Conservation (phyloP, 116 monocot species). For the Thalassia testudinum region DNA sequence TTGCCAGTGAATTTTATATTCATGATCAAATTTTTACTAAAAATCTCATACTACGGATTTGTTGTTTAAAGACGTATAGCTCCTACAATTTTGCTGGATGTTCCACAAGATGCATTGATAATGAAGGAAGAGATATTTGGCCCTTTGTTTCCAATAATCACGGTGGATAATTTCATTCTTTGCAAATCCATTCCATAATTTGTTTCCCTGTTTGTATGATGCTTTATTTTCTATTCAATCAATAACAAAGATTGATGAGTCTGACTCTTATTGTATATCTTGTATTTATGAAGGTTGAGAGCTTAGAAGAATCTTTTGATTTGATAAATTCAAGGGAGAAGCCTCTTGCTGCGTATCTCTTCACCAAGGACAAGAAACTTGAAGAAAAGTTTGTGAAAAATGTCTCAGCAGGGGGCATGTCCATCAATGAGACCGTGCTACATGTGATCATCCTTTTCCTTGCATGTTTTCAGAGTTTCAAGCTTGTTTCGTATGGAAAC, state of each 20-base stretch:
- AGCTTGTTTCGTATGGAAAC: too few relatives aligned
- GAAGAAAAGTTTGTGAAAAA: conserved; percentile 48
- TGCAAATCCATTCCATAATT: too few relatives aligned
- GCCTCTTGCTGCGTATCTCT: conserved; percentile 88
- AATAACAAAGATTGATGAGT: background rate
- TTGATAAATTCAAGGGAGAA: conserved; percentile 63
- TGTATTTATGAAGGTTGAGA: conserved; percentile 46
- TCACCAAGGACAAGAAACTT: conserved; percentile 77
- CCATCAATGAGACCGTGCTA: conserved; percentile 53
- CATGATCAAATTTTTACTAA: too few relatives aligned
- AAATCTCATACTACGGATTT: background rate
- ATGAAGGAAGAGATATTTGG: conserved; percentile 94
- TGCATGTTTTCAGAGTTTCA: background rate
- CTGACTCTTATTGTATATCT: background rate
- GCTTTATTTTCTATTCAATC: too few relatives aligned
- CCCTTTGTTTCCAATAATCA: conserved; percentile 63
- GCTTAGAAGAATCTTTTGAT: conserved; percentile 54
- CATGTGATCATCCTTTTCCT: conserved; percentile 41
- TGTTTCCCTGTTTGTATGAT: too few relatives aligned
- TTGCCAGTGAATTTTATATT: too few relatives aligned
- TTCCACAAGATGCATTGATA: conserved; percentile 47
- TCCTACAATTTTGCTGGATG: conserved; percentile 66
- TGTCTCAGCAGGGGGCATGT: conserved; percentile 62
- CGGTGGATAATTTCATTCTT: conserved; percentile 17
- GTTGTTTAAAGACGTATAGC: conserved; percentile 31